Evolutionary conservation across 148 eudicot species (phyloP), one percentile per base, ranked within the genome.

Genomic region (Diospyros kaki): DNA sequence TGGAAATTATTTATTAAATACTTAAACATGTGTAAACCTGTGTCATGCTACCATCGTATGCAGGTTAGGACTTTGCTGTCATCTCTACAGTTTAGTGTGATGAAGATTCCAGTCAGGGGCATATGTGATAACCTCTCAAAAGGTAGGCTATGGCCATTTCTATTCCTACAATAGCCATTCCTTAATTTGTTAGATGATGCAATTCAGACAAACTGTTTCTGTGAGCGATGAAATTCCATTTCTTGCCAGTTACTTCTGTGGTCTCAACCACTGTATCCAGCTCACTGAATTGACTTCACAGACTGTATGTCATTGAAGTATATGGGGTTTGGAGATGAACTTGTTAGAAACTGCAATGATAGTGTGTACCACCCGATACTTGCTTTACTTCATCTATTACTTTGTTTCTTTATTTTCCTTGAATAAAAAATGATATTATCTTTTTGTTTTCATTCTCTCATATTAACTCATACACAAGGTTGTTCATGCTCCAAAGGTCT

Each of bases 71-170:
- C 88, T 50, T 81, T 85, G 80, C 77, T 94, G 81, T 87, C 90
- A 18, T 82, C 88, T 66, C 88, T 73, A 69, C 84, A 89, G 71
- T 89, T 87, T 73, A 80, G 81, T 74, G 80, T 90, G 62, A 79
- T 94, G 87, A 89, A 92, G 77, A 89, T 94, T 78, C 97, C 98
- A 53, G 96, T 94, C 69, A 81, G 71, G 78, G 82, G 66, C 58
- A 66, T 44, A 58, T 59, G 84, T 45, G 79, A 84, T 79, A 84
- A 84, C 56, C 78, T 85, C 64, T 78, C 88, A 17, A 81, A 77
- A 89, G 98, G 98, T 94, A 84, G 73, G 45, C 12, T 73, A 41
- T 64, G 13, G 38, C 13, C 28, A 51, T 55, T 18, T 64, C 5
- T 8, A 1, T 60, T 7, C 17, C 15, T 48, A 61, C 38, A 6